Evolutionary conservation across 2,329 filamentous ascomycete species (phyloP).

Genomic region (Ceratocystis destructans): DNA sequence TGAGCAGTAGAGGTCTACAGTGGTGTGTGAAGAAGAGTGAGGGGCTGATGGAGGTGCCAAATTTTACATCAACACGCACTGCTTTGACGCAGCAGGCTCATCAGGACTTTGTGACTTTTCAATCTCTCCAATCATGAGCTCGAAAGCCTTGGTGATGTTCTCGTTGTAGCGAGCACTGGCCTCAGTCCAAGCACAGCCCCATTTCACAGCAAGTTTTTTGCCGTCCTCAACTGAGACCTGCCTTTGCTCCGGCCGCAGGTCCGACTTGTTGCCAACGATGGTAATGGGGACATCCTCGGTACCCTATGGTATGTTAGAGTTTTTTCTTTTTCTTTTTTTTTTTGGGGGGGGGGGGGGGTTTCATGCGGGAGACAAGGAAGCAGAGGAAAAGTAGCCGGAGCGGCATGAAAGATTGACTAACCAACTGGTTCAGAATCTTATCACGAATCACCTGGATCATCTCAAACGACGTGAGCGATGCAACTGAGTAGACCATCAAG

Average conservation of each 20-base stretch:
- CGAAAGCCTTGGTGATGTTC: conserved; percentile 85
- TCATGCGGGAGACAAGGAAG: too few species aligned
- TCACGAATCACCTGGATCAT: conserved; percentile 94
- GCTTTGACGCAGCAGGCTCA: conserved; percentile 65
- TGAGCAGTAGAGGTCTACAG: too few species aligned
- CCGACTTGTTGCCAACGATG: conserved; percentile 94
- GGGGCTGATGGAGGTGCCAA: too few species aligned
- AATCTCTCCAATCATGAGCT: conserved; percentile 85
- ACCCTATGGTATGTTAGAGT: conserved; percentile 43
- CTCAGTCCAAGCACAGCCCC: conserved; percentile 88
- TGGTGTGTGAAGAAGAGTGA: too few species aligned
- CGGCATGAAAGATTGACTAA: conserved; percentile 34
- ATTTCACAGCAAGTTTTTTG: conserved; percentile 68
- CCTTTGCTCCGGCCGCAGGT: conserved; percentile 81
- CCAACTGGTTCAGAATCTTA: conserved; percentile 92
- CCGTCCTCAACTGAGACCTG: conserved; percentile 81
- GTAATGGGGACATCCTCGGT: conserved; percentile 86
- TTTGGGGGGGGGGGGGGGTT: too few species aligned
- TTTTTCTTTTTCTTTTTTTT: too few species aligned
- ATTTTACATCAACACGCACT: conserved; percentile 72
- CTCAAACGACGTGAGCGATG: conserved; percentile 85
- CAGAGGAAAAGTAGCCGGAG: not conserved
- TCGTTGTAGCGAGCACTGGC: conserved; percentile 88
- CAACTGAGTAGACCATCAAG: conserved; percentile 96
- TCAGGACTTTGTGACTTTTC: conserved; percentile 87